Evolutionary conservation across 2,329 filamentous ascomycete species (phyloP).

Genomic region (Sordariomycetes sp.): DNA sequence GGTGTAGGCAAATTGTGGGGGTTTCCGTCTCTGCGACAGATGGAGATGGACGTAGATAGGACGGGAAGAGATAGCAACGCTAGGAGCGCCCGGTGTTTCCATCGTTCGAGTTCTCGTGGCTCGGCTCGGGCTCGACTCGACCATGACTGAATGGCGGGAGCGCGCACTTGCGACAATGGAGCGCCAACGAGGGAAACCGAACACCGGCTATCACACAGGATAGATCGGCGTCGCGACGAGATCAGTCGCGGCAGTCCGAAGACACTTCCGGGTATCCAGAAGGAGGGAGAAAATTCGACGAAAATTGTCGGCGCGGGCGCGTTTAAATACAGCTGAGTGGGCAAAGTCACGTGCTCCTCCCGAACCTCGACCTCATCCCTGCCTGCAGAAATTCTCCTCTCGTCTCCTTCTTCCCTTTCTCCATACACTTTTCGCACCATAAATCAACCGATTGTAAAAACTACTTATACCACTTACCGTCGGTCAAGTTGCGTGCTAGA

Average conservation of each 20-base stretch:
- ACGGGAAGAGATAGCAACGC: not conserved
- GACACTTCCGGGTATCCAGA: not conserved
- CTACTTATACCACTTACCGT: not conserved
- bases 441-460: conserved; percentile 5
- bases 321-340: not conserved
- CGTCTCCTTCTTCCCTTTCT: not conserved
- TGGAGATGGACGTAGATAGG: not conserved
- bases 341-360: not conserved
- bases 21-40: not conserved
- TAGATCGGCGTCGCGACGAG: not conserved
- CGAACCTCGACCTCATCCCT: not conserved
- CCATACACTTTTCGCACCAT: conserved; percentile 3
- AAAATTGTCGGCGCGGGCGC: not conserved
- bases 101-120: not conserved
- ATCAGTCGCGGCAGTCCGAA: not conserved
- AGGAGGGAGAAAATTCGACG: not conserved
- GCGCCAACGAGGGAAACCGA: no score
- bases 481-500: conserved; percentile 6
- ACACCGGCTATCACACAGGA: no score
- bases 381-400: not conserved
- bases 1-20: conserved; percentile 53
- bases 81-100: not conserved
- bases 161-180: not conserved
- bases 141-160: not conserved
- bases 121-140: not conserved